Evolutionary conservation across 495 filamentous ascomycete species (phyloP).

Genomic region (Penicillium cinerascens): DNA sequence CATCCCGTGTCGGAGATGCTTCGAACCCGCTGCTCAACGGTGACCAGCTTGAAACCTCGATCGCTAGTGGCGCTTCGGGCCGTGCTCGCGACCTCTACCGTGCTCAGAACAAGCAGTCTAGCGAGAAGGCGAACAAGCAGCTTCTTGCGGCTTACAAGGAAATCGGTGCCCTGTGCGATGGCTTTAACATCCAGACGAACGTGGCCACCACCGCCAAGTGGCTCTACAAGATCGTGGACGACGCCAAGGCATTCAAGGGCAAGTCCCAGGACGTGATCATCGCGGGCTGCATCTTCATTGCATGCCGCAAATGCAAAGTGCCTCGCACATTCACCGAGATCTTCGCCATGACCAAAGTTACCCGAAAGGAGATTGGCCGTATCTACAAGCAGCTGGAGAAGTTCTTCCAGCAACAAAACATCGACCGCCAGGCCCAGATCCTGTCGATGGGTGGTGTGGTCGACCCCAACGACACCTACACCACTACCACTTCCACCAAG

Average conservation of each 20-base stretch:
- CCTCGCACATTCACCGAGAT: constrained; percentile 92
- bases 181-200: constrained; percentile 72
- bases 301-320: constrained; percentile 83
- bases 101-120: constrained; percentile 78
- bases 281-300: constrained; percentile 95
- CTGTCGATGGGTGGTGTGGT: constrained; percentile 44
- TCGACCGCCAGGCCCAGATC: constrained; percentile 49
- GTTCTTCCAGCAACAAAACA: constrained; percentile 65
- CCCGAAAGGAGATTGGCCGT: constrained; percentile 94
- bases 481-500: constrained; percentile 72
- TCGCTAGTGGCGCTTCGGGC: constrained; percentile 74
- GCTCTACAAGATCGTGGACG: constrained; percentile 88
- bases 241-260: constrained; percentile 88
- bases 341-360: constrained; percentile 84
- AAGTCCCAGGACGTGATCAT: constrained; percentile 93
- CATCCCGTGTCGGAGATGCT: constrained; percentile 93
- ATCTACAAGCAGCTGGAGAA: constrained; percentile 91
- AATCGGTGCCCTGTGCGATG: constrained; percentile 83
- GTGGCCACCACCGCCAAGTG: constrained; percentile 86
- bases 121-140: constrained; percentile 80
- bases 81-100: constrained; percentile 75
- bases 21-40: constrained; percentile 85
- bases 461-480: constrained; percentile 57
- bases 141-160: constrained; percentile 82
- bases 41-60: constrained; percentile 85